A percentile compares a stretch with the other conserved stretches of the same genome.
phyloP scores from a whole-genome alignment of 495 filamentous ascomycete species.

The Hapsidospora chrysogenum region DNA sequence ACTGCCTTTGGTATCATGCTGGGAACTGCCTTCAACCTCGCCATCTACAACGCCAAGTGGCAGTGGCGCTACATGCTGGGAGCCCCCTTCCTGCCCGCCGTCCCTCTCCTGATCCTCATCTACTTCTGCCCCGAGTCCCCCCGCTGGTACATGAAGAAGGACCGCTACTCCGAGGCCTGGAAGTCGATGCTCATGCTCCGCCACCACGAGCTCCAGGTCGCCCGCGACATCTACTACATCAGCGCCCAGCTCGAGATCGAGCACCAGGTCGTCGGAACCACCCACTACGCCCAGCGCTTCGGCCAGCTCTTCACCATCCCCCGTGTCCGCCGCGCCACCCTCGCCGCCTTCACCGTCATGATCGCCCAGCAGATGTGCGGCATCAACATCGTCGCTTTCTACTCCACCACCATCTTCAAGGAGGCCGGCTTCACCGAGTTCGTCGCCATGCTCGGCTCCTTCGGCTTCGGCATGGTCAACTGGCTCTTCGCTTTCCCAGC shows the following conservation, averaged over 20 bases:
- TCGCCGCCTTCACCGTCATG: constrained; percentile 52
- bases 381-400: constrained; percentile 62
- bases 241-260: constrained; percentile 37
- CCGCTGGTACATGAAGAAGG: constrained; percentile 46
- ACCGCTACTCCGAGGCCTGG: constrained; percentile 44
- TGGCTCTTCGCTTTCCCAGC: constrained; percentile 63
- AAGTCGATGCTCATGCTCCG: constrained; percentile 43
- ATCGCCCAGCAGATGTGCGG: constrained; percentile 78
- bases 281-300: constrained; percentile 34
- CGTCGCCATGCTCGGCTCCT: constrained; percentile 8
- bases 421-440: constrained; percentile 32
- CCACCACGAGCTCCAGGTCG: constrained; percentile 50
- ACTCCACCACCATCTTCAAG: constrained; percentile 53
- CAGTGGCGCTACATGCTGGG: constrained; percentile 69
- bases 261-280: constrained; percentile 14
- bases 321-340: constrained; percentile 41
- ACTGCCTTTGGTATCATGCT: constrained; percentile 69
- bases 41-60: constrained; percentile 37
- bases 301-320: constrained; percentile 41
- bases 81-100: constrained; percentile 60
- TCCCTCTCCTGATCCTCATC: constrained; percentile 47
- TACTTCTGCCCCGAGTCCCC: constrained; percentile 64
- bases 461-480: constrained; percentile 22
- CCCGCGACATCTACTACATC: constrained; percentile 62
- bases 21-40: constrained; percentile 54